phyloP scores from a whole-genome alignment of 139 green algal genomes.

The Pleodorina starrii region DNA sequence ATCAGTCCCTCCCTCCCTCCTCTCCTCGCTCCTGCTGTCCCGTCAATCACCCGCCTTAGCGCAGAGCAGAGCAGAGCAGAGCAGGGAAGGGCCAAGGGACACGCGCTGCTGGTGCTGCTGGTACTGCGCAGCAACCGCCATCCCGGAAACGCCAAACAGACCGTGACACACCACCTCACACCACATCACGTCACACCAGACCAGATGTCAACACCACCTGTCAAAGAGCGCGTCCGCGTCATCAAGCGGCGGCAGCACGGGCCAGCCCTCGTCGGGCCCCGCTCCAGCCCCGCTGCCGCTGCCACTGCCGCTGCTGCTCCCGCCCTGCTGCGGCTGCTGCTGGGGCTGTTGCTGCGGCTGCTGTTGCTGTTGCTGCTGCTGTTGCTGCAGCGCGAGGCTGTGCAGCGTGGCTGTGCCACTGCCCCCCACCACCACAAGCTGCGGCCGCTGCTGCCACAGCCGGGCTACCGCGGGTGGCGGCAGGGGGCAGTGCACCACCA shows the following conservation, averaged over 20 bases:
- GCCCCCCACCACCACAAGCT: slow-evolving; percentile 22
- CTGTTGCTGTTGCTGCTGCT: background rate
- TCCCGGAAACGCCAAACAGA: too few relatives aligned
- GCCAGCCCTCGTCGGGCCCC: background rate
- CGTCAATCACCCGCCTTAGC: too few relatives aligned
- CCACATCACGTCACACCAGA: too few relatives aligned
- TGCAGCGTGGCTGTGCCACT: background rate
- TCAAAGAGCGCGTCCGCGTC: background rate
- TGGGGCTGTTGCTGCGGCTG: background rate
- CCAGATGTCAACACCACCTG: too few relatives aligned
- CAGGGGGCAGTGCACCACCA: slow-evolving; percentile 22
- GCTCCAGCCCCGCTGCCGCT: background rate
- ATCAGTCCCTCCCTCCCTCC: too few relatives aligned
- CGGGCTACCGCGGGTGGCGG: background rate
- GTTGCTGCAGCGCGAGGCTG: background rate
- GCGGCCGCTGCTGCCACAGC: slow-evolving; percentile 7
- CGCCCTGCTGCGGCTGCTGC: background rate
- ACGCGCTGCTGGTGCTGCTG: too few relatives aligned
- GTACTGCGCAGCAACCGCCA: too few relatives aligned
- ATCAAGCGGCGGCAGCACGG: background rate
- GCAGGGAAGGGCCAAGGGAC: too few relatives aligned
- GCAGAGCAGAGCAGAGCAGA: too few relatives aligned
- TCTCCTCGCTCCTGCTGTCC: too few relatives aligned
- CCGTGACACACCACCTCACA: too few relatives aligned
- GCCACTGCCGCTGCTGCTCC: background rate